Conservation (phyloP, 495 filamentous ascomycete genomes). For the Penicillium antarcticum region DNA sequence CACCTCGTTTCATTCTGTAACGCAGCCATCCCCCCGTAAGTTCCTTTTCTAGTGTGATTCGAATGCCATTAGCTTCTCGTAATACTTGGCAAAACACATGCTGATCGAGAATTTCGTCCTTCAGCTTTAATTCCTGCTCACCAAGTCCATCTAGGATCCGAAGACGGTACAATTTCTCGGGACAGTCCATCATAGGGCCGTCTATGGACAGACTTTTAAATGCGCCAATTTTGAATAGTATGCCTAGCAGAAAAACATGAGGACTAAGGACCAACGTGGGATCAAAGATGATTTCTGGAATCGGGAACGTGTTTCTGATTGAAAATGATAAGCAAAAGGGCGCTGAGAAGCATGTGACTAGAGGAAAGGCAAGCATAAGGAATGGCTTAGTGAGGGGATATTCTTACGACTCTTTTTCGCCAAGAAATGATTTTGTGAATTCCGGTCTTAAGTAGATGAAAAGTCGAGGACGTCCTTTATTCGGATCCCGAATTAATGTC, state of each 20-base stretch:
- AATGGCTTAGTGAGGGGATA: not conserved
- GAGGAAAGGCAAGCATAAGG: not conserved
- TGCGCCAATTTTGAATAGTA: slow-evolving; percentile 27
- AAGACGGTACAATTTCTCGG: slow-evolving; percentile 30
- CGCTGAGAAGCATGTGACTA: no score
- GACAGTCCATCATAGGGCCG: slow-evolving; percentile 19
- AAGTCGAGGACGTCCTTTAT: slow-evolving; percentile 21
- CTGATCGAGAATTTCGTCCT: slow-evolving; percentile 22
- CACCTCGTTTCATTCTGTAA: slow-evolving; percentile 24
- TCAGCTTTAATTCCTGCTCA: slow-evolving; percentile 26
- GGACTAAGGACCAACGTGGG: slow-evolving; percentile 25
- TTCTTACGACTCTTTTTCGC: slow-evolving; percentile 30
- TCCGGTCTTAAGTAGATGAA: slow-evolving; percentile 31
- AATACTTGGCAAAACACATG: slow-evolving; percentile 18
- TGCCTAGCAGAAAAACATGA: slow-evolving; percentile 23
- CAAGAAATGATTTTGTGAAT: slow-evolving; percentile 33
- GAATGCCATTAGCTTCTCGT: slow-evolving; percentile 13
- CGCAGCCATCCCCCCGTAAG: slow-evolving; percentile 23
- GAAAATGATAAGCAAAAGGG: slow-evolving; percentile 2
- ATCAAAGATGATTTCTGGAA: slow-evolving; percentile 34
- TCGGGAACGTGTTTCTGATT: slow-evolving; percentile 28
- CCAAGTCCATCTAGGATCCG: slow-evolving; percentile 24
- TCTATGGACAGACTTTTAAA: slow-evolving; percentile 24
- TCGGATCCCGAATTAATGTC: slow-evolving; percentile 31
- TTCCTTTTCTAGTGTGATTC: slow-evolving; percentile 26